phyloP scores from a whole-genome alignment of 2,329 filamentous ascomycete genomes.

The Penicillium corylophilum region DNA sequence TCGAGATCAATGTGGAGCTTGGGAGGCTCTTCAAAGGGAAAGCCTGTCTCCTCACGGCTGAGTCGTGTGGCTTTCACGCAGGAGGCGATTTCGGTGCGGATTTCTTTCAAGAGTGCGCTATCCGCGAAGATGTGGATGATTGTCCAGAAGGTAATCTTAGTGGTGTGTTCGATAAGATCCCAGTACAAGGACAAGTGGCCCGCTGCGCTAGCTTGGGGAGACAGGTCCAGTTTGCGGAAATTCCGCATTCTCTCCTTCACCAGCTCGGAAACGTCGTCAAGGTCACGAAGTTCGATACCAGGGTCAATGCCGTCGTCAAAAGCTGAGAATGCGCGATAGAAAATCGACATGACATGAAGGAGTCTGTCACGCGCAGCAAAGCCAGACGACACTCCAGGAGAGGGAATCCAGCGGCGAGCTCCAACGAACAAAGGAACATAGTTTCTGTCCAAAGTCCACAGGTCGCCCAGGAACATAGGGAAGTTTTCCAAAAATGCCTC shows the following conservation, averaged over 20 bases:
- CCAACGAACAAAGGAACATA: constrained; percentile 57
- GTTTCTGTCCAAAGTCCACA: constrained; percentile 56
- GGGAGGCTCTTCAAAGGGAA: constrained; percentile 46
- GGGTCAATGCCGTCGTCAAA: constrained; percentile 45
- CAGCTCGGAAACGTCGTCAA: constrained; percentile 50
- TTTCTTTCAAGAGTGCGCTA: constrained; percentile 39
- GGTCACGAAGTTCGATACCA: constrained; percentile 46
- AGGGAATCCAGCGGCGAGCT: constrained; percentile 55
- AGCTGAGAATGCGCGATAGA: constrained; percentile 45
- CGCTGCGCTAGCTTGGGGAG: constrained; percentile 38
- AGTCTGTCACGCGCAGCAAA: constrained; percentile 48
- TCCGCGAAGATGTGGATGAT: constrained; percentile 48
- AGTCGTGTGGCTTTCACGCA: constrained; percentile 42
- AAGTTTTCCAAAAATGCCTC: constrained; percentile 53
- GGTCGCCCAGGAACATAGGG: constrained; percentile 53
- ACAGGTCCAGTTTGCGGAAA: constrained; percentile 40
- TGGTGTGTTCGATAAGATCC: constrained; percentile 56
- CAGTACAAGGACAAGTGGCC: constrained; percentile 54
- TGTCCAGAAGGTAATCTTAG: constrained; percentile 54
- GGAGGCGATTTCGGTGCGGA: constrained; percentile 48
- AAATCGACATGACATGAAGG: constrained; percentile 40
- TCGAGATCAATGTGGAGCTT: constrained; percentile 44
- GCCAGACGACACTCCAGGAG: constrained; percentile 51
- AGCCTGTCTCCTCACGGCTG: constrained; percentile 37
- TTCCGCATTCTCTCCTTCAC: constrained; percentile 44